Conservation (phyloP, 2,329 filamentous ascomycete species). For the Talaromyces sp. region DNA sequence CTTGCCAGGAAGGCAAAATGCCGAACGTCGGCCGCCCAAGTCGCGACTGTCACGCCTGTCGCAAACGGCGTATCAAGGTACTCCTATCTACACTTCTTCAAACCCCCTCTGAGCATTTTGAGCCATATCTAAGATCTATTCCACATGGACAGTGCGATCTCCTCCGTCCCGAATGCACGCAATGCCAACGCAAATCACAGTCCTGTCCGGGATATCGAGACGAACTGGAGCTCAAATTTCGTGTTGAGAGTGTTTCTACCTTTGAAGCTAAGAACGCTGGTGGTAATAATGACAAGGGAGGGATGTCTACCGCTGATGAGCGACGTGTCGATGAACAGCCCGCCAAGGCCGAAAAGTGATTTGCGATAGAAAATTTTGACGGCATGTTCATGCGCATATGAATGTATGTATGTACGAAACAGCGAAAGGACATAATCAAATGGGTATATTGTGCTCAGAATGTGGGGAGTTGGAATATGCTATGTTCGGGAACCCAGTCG, state of each 20-base stretch:
- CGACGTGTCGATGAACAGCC: neutral
- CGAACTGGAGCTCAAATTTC: constrained; percentile 1
- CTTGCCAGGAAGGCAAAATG: neutral
- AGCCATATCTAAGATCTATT: neutral
- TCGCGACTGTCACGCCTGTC: neutral
- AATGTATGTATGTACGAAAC: neutral
- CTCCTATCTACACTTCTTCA: too few relatives aligned
- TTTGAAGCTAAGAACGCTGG: neutral
- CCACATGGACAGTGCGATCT: constrained; percentile 10
- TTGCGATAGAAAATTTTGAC: neutral
- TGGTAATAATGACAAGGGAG: neutral
- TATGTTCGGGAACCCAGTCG: constrained; percentile 19
- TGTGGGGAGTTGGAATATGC: constrained; percentile 17
- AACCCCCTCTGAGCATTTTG: too few relatives aligned
- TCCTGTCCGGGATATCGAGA: constrained; percentile 10
- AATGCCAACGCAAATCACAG: constrained; percentile 1
- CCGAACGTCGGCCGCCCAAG: neutral
- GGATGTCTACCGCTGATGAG: neutral
- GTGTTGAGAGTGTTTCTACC: neutral
- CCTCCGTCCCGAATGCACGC: neutral
- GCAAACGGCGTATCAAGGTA: constrained; percentile 5
- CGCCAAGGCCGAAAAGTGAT: neutral
- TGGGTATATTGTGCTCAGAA: constrained; percentile 11
- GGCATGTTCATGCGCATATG: neutral
- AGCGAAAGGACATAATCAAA: neutral